A percentile compares a stretch with the other conserved stretches of the same genome.
These are phyloP conservation scores for Lecanosticta acicola DNA, from an alignment of 2,329 filamentous ascomycete species.

Conservation along the genomic window DNA sequence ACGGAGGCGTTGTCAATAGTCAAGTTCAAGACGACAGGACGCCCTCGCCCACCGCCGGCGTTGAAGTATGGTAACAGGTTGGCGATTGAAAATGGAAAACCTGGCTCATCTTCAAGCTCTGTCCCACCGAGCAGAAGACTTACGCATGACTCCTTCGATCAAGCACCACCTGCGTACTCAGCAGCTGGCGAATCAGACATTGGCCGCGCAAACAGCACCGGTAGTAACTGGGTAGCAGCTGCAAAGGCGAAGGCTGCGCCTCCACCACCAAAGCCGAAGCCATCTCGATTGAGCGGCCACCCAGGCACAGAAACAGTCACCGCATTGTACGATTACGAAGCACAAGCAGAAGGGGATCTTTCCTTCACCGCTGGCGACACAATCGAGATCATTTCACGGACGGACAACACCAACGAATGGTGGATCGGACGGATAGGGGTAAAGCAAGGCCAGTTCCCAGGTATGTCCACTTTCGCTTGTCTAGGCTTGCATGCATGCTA, in stretches of 20 bases:
- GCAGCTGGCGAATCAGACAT: conserved; percentile 20
- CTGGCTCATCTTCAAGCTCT: conserved; percentile 6
- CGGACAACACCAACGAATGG: conserved; percentile 85
- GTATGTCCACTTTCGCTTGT: conserved; percentile 57
- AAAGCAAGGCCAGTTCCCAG: conserved; percentile 87
- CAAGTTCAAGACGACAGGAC: conserved; percentile 84
- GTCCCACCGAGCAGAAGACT: conserved; percentile 25
- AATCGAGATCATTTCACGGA: conserved; percentile 80
- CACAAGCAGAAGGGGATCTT: conserved; percentile 88
- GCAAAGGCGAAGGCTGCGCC: conserved; percentile 47
- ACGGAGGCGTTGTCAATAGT: conserved; percentile 80
- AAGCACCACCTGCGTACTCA: conserved; percentile 26
- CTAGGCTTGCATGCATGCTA: neutral
- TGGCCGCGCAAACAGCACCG: conserved; percentile 31
- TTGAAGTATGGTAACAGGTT: conserved; percentile 46
- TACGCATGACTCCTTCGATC: conserved; percentile 13
- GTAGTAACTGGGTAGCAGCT: conserved; percentile 38
- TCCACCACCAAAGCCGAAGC: conserved; percentile 55
- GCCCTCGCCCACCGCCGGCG: conserved; percentile 45
- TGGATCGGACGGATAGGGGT: conserved; percentile 80
- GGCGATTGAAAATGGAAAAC: conserved; percentile 31
- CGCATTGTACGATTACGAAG: conserved; percentile 92
- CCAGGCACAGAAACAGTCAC: conserved; percentile 72
- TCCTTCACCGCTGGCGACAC: conserved; percentile 83
- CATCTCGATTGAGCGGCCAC: conserved; percentile 59